Conservation (phyloP, 1,284 basidiomycete genomes). For the Ustilago shanxiensis region DNA sequence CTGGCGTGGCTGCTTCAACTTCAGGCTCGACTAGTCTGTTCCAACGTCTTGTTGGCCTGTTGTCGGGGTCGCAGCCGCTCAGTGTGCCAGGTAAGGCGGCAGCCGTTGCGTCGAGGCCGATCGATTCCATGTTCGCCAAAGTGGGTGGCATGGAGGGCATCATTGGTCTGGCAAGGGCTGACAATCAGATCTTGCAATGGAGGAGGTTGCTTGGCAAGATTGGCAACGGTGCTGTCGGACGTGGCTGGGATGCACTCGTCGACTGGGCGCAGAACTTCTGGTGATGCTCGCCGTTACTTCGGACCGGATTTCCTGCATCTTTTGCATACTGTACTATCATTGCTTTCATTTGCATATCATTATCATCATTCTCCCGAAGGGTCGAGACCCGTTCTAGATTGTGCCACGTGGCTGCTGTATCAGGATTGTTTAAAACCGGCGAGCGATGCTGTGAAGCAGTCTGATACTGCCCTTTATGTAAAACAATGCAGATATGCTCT, state of each 20-base stretch:
- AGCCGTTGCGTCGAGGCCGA: slow-evolving; percentile 28
- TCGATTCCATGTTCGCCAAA: slow-evolving; percentile 50
- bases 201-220: slow-evolving; percentile 53
- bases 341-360: background rate
- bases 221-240: slow-evolving; percentile 57
- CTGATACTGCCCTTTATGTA: background rate
- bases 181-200: slow-evolving; percentile 58
- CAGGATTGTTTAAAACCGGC: background rate
- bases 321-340: background rate
- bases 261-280: slow-evolving; percentile 59
- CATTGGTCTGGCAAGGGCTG: slow-evolving; percentile 54
- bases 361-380: background rate
- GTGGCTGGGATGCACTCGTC: slow-evolving; percentile 56
- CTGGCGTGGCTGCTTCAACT: slow-evolving; percentile 14
- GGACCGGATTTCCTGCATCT: background rate
- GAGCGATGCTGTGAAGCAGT: background rate
- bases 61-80: slow-evolving; percentile 19
- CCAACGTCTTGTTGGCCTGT: slow-evolving; percentile 22
- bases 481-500: too few relatives aligned
- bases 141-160: slow-evolving; percentile 58
- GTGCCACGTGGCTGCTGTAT: background rate
- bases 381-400: background rate
- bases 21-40: slow-evolving; percentile 11
- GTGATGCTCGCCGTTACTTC: slow-evolving; percentile 14
- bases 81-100: slow-evolving; percentile 26